These are phyloP conservation scores for Penicillium brevicompactum DNA, from an alignment of 2,329 filamentous ascomycete species.

Conservation along the genomic window DNA sequence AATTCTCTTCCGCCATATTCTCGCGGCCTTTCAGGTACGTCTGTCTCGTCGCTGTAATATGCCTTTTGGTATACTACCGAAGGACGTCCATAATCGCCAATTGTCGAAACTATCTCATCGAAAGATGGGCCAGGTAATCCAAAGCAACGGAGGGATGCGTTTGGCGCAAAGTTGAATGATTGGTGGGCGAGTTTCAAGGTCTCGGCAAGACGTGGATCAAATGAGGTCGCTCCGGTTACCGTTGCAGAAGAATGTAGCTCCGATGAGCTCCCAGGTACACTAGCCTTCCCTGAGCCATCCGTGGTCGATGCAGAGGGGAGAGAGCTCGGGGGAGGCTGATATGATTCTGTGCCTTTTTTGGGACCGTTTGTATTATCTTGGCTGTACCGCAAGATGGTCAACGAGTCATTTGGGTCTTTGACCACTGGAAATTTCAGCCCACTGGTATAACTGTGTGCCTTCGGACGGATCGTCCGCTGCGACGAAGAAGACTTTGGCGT, in stretches of 20 bases:
- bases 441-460: conserved; percentile 38
- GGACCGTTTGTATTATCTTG: conserved; percentile 61
- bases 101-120: conserved; percentile 57
- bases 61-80: conserved; percentile 80
- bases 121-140: conserved; percentile 27
- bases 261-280: conserved; percentile 14
- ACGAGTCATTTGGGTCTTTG: conserved; percentile 71
- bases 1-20: conserved; percentile 91
- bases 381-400: conserved; percentile 65
- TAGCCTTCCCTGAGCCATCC: conserved; percentile 5
- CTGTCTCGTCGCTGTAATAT: conserved; percentile 79
- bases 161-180: conserved; percentile 32
- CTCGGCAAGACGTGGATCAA: conserved; percentile 22
- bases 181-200: conserved; percentile 25
- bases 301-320: conserved; percentile 6
- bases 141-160: conserved; percentile 28
- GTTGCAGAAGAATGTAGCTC: conserved; percentile 24
- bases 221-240: conserved; percentile 2
- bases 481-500: conserved; percentile 27
- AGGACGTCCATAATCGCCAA: conserved; percentile 60
- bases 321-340: conserved; percentile 13
- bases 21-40: conserved; percentile 73
- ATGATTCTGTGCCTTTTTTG: conserved; percentile 40
- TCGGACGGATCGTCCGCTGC: conserved; percentile 28
- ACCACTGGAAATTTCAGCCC: conserved; percentile 71